Base-by-base conservation (phyloP, 768 basidiomycete genomes). In the Calocera cornea region DNA sequence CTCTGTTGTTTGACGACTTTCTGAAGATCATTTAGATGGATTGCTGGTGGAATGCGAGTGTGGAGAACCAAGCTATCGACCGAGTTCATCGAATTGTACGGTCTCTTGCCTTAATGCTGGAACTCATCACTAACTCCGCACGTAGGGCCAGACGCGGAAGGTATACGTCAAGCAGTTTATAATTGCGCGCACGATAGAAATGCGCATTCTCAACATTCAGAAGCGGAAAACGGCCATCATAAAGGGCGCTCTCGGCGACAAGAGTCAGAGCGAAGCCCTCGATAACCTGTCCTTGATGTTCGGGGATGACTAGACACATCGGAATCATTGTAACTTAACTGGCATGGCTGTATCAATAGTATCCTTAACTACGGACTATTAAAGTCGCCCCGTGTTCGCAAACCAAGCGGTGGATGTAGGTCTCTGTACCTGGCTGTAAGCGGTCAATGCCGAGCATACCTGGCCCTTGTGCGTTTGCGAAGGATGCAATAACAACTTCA, bases 11-110 rank as follows among this genome's bases (percentile, higher is more conserved):
- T 47, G 24, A 24, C 44, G 19, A 38, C 5, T 38, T n/a, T n/a
- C 40, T 41, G 19, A 41, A 10, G 24, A 67, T 36, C 41, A 54
- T 47, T 11, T 67, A 92, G 90, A 92, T 92, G 90, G 90, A 92
- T 72, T 92, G 89, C 71, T 92, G 90, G 90, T 92, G 90, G 90
- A 92, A 92, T 74, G 84, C 88, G 2, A 89, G 90, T 0, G 85
- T 82, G 2, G 91, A 92, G 74, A 86, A 86, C 65, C 90, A 92
- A 87, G 90, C 91, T 17, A 88, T 92, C 72, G 91, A 93, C 73
- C 84, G 91, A 10, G 89, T 71, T 64, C 5, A 41, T n/a, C 41
- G 34, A 29, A 27, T 31, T 11, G 34, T 29, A 31, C 10, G 64
- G n/a, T 40, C 2, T n/a, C 7, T 16, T 34, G 16, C 38, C n/a